Base-by-base conservation (phyloP, 2,329 filamentous ascomycete species). In the Apiospora saccharicola region DNA sequence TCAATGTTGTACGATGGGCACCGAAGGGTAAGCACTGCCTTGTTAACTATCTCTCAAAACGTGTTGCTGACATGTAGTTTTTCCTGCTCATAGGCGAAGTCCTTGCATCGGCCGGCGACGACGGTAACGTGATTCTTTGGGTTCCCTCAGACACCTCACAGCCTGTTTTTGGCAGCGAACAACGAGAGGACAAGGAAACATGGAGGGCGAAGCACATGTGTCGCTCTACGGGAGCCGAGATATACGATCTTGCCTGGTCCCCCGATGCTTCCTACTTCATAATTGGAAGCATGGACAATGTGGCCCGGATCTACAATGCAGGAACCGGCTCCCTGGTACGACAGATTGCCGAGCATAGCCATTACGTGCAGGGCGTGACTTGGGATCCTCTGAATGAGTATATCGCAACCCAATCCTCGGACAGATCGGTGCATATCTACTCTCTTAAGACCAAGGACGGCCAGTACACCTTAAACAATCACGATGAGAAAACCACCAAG, bases 361-460 rank as follows among this genome's bases (percentile, higher is more conserved):
- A 99, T 82, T 99, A 98, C 81, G 96, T 99, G 24, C 96, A 99
- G 84, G 96, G 96, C 68, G 97, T 99, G 10, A 93, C 96, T 5
- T 99, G 96, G 97, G 97, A 99, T 84, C 97, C 96, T 34, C 85
- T 98, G 71, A 98, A 98, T 84, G 96, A 99, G 84, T 99, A 95
- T 82, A 95, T 99, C 73, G 96, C 96, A 49, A 99, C 96, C 1
- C 96, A 99, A 81, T 99, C 96, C 8, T 99, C 96, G 6, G 96
- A 99, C 84, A 93, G 96, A 80, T 98, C 96, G 1, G 96, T 98
- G 19, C 97, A 99, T 82, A 96, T 99, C 76, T 99, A 99, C 85
- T 96, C 93, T 0, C 86, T 99, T 75, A 97, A 94, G 85, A 98
- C 94, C 30, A 99, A 98, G 80, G 96, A 99, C 78, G 96, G 96